phyloP scores from a whole-genome alignment of 371 early-diverging fungal species.

The Mucor velutinosus region DNA sequence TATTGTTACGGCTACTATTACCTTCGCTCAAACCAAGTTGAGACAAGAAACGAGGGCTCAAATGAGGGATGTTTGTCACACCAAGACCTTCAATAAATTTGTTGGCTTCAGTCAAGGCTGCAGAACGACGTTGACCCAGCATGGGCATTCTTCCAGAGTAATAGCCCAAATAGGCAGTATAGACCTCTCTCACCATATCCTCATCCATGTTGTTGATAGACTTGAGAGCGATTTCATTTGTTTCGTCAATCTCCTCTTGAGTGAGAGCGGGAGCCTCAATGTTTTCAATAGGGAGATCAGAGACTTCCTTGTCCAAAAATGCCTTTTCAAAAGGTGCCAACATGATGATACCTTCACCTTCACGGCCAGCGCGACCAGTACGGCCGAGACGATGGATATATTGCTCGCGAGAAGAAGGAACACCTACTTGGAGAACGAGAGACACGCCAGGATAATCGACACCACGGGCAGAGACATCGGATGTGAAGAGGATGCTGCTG shows the following conservation, averaged over 20 bases:
- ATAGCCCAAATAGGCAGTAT: conserved; percentile 70
- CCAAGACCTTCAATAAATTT: conserved; percentile 46
- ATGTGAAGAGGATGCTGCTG: conserved; percentile 88
- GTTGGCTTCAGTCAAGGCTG: conserved; percentile 42
- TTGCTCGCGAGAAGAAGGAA: conserved; percentile 88
- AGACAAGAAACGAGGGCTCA: conserved; percentile 47
- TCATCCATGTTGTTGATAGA: conserved; percentile 39
- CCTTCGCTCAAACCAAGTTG: conserved; percentile 48
- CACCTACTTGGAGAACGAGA: conserved; percentile 93
- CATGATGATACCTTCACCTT: conserved; percentile 88
- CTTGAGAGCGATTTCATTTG: conserved; percentile 21
- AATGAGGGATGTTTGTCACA: conserved; percentile 50
- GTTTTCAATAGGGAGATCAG: conserved; percentile 55
- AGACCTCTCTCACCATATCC: conserved; percentile 57
- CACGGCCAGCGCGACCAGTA: conserved; percentile 97
- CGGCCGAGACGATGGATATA: conserved; percentile 99
- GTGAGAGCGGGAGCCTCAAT: conserved; percentile 43
- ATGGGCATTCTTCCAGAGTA: conserved; percentile 49
- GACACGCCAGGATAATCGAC: conserved; percentile 98
- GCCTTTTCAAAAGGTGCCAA: conserved; percentile 82
- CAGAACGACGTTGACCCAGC: conserved; percentile 44
- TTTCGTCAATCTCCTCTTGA: conserved; percentile 28
- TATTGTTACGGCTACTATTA: not conserved
- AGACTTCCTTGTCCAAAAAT: conserved; percentile 60
- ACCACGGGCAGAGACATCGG: conserved; percentile 99